Base-by-base conservation (phyloP, 306 rosid genomes). In the Rosa chinensis region DNA sequence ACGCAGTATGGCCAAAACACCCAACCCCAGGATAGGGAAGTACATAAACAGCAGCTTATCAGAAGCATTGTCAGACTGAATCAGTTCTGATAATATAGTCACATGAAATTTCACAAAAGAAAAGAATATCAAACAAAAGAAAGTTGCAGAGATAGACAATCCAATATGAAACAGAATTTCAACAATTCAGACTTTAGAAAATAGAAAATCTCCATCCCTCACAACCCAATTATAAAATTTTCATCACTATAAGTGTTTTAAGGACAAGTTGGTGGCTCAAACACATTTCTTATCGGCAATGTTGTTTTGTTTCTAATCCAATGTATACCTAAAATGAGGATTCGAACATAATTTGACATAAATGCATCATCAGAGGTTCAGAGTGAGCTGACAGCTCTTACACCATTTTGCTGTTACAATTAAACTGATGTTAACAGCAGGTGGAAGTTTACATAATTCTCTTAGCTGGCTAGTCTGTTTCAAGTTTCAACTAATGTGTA, bases 1-100 rank as follows among this genome's bases (percentile, higher is more conserved):
- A 2, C 93, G 85, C 32, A 89, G 83, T 45, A 43, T 69, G 49
- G 94, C 93, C 67, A 91, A 40, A 68, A 86, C 80, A 56, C 89
- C 89, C 55, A 91, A 70, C 78, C 89, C 91, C 86, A 88, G 4
- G 90, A 89, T 87, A 58, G 94, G 86, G 72, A 37, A 73, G 81
- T 93, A 89, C 56, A 82, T 13, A 59, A 55, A 75, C 79, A 91
- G 70, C 45, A 93, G 84, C 81, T 84, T 85, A 4, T 82, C 87
- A 21, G 97, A 91, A 73, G 97, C 92, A 88, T 81, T 85, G 13
- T 80, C 75, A 0, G 96, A 93, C 62, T 78, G 75, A 40, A 85
- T 59, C 84, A 88, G 66, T 72, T 93, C 94, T 58, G 89, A 89
- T 82, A 91, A 49, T 72, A 85, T 48, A 44, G 91, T 88, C 72